phyloP scores from a whole-genome alignment of 768 basidiomycete genomes.

The Podaxis pistillaris region DNA sequence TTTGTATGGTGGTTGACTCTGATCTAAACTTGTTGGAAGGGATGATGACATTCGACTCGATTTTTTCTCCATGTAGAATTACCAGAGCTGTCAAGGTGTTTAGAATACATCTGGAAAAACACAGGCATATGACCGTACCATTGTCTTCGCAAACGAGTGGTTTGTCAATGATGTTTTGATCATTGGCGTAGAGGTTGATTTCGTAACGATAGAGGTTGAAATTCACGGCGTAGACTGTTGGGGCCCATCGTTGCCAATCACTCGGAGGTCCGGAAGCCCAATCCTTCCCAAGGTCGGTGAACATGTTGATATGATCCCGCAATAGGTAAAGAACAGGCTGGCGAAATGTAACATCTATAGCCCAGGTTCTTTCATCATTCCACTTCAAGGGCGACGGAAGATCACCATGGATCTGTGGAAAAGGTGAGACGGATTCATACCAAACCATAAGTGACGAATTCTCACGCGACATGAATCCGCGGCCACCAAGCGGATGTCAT shows the following conservation, averaged over 20 bases:
- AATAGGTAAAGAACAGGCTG: conserved; percentile 76
- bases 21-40: conserved; percentile 74
- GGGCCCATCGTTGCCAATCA: conserved; percentile 81
- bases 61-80: conserved; percentile 54
- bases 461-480: conserved; percentile 80
- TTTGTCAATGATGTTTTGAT: conserved; percentile 95
- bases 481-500: conserved; percentile 75
- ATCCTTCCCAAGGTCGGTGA: conserved; percentile 90
- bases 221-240: conserved; percentile 72
- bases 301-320: conserved; percentile 92
- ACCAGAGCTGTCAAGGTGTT: conserved; percentile 61
- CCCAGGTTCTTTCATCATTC: conserved; percentile 82
- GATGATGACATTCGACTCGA: conserved; percentile 54
- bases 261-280: conserved; percentile 84
- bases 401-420: conserved; percentile 59
- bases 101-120: not conserved
- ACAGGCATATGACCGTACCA: conserved; percentile 40
- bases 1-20: conserved; percentile 62
- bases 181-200: conserved; percentile 84
- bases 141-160: conserved; percentile 83
- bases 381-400: conserved; percentile 82
- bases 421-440: not conserved
- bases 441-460: conserved; percentile 14
- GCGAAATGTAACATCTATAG: conserved; percentile 66
- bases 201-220: conserved; percentile 74